Evolutionary conservation across 345 rosid genomes (phyloP).

Genomic region (Reutealis trisperma): DNA sequence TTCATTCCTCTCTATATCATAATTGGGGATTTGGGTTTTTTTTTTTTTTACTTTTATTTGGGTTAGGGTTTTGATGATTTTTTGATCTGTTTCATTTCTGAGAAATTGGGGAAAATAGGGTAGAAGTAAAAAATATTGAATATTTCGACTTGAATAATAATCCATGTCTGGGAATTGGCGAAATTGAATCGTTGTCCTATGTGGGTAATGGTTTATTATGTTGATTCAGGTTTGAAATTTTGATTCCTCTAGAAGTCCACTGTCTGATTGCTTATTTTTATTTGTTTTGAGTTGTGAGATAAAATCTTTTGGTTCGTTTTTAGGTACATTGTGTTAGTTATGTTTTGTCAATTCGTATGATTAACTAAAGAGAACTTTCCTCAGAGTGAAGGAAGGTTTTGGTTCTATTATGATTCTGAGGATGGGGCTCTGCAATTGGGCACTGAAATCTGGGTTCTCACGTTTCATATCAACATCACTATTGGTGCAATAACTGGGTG

Average conservation of each 20-base stretch:
- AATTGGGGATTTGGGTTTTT: slow-evolving; percentile 5
- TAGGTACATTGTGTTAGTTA: background rate
- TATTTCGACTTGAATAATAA: background rate
- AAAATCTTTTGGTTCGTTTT: background rate
- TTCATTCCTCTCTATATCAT: background rate
- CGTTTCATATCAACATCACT: background rate
- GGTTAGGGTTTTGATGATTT: slow-evolving; percentile 16
- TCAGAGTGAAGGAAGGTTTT: background rate
- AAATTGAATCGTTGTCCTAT: background rate
- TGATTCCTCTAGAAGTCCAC: background rate
- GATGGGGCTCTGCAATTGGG: background rate
- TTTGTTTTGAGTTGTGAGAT: background rate
- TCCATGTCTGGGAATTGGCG: background rate
- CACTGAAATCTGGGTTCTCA: background rate
- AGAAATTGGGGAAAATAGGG: background rate
- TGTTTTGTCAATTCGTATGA: background rate
- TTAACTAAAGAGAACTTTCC: background rate
- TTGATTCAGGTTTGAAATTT: background rate
- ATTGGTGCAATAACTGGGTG: background rate
- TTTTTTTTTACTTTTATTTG: background rate
- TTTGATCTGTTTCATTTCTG: slow-evolving; percentile 20
- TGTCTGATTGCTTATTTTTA: background rate
- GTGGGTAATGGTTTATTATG: background rate
- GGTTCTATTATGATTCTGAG: background rate
- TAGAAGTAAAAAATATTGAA: background rate